Conservation (phyloP, 805 yeast genomes). For the Citeromyces nyonsensis region DNA sequence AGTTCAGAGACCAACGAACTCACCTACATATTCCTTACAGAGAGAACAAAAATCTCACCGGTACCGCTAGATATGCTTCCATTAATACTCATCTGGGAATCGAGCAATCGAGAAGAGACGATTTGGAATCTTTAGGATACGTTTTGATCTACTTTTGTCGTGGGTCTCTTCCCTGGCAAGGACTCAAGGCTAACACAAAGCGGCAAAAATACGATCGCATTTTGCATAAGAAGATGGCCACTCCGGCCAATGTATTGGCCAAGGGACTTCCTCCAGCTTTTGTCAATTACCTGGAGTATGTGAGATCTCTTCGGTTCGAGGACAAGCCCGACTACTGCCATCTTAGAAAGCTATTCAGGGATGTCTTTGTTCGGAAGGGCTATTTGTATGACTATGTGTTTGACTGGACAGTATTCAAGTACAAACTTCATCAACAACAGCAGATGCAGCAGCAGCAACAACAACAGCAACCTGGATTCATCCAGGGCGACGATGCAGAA, state of each 20-base stretch:
- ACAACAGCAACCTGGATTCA: slow-evolving; percentile 8
- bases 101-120: slow-evolving; percentile 95
- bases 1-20: slow-evolving; percentile 86
- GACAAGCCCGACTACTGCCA: slow-evolving; percentile 92
- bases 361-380: slow-evolving; percentile 73
- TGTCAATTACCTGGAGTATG: slow-evolving; percentile 73
- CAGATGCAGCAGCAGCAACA: slow-evolving; percentile 19
- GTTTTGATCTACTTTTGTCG: slow-evolving; percentile 89
- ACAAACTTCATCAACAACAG: slow-evolving; percentile 40
- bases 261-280: slow-evolving; percentile 89
- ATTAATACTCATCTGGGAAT: slow-evolving; percentile 94
- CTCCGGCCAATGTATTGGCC: slow-evolving; percentile 74
- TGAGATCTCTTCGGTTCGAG: slow-evolving; percentile 82
- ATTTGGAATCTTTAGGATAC: slow-evolving; percentile 86
- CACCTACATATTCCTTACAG: slow-evolving; percentile 92
- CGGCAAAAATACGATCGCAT: slow-evolving; percentile 95
- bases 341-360: slow-evolving; percentile 79
- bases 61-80: slow-evolving; percentile 94
- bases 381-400: slow-evolving; percentile 88
- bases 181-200: slow-evolving; percentile 90
- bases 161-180: slow-evolving; percentile 98
- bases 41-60: slow-evolving; percentile 91
- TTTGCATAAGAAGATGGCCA: slow-evolving; percentile 87
- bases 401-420: slow-evolving; percentile 91
- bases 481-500: slow-evolving; percentile 3